Percentiles rank a stretch among this genome's conserved stretches.
These are phyloP conservation scores for Psilocybe azurescens DNA, from an alignment of 768 basidiomycete species.

Conservation along the genomic window DNA sequence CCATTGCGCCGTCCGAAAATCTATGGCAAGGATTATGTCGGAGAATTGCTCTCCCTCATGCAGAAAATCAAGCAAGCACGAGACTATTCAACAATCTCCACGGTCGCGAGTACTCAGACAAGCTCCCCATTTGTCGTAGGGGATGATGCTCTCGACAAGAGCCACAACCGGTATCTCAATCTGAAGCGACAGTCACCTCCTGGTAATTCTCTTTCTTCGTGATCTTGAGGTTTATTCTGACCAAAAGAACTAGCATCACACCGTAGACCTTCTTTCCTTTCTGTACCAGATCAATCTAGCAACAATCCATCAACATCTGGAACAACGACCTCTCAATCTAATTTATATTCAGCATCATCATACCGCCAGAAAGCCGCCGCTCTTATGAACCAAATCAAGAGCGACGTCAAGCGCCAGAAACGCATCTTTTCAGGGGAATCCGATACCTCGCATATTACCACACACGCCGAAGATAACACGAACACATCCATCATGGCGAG, in stretches of 20 bases:
- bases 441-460: conserved; percentile 50
- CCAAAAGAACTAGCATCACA: conserved; percentile 28
- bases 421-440: conserved; percentile 74
- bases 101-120: conserved; percentile 50
- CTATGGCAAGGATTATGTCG: conserved; percentile 71
- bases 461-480: conserved; percentile 37
- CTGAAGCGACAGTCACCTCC: conserved; percentile 1
- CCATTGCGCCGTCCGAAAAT: conserved; percentile 54
- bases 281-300: conserved; percentile 34
- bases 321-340: conserved; percentile 35
- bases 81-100: conserved; percentile 79
- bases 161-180: conserved; percentile 14
- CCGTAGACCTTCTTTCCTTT: conserved; percentile 37
- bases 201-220: neutral
- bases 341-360: conserved; percentile 62
- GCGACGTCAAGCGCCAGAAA: conserved; percentile 76
- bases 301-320: conserved; percentile 35
- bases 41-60: conserved; percentile 80
- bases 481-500: conserved; percentile 19
- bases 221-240: neutral
- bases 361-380: conserved; percentile 80
- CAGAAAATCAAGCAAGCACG: conserved; percentile 78
- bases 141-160: conserved; percentile 12
- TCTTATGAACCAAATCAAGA: conserved; percentile 87
- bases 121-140: conserved; percentile 27